Base-by-base conservation (phyloP, 2,329 filamentous ascomycete species). In the Aspergillus caelatus region DNA sequence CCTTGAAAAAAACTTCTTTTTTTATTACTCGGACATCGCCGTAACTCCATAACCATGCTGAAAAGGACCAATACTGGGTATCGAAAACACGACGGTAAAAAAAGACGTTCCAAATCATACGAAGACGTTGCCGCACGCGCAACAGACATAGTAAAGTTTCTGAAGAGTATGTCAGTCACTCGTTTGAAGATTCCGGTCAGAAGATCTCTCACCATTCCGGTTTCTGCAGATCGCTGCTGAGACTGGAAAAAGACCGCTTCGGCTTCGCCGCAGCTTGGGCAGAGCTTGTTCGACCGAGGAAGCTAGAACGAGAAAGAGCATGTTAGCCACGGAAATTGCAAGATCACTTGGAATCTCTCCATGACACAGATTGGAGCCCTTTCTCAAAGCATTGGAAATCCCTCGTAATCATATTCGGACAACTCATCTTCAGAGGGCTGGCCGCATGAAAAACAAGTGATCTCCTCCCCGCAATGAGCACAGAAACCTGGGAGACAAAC, bases 181-280 rank as follows among this genome's bases (percentile, higher is more conserved):
- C 23, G 32, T 12, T 12, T 19, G 11, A 61, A 30, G 48, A 34
- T 56, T 48, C 28, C 62, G 7, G 54, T 53, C 59, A 74, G 48
- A 46, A 43, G 48, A 45, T 50, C 32, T 48, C 91, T 85, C 81
- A 98, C 95, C 95, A 99, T 99, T 82, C 95, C 95, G 52, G 95
- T 99, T 80, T 98, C 94, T 56, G 93, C 92, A 71, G 91, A 97
- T 80, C 95, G 91, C 83, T 98, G 94, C 78, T 99, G 95, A 66
- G 94, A 97, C 83, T 99, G 95, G 84, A 99, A 99, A 83, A 97
- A 99, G 64, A 99, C 96, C 53, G 94, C 93, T 81, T 98, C 94
- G 71, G 89, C 88, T 78, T 95, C 91, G 69, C 87, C 86, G 84
- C 96, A 99, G 71, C 84, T 86, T 58, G 93, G 93, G 82, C 95